phyloP scores from a whole-genome alignment of 2,329 filamentous ascomycete genomes.

The Verticillium klebahnii region DNA sequence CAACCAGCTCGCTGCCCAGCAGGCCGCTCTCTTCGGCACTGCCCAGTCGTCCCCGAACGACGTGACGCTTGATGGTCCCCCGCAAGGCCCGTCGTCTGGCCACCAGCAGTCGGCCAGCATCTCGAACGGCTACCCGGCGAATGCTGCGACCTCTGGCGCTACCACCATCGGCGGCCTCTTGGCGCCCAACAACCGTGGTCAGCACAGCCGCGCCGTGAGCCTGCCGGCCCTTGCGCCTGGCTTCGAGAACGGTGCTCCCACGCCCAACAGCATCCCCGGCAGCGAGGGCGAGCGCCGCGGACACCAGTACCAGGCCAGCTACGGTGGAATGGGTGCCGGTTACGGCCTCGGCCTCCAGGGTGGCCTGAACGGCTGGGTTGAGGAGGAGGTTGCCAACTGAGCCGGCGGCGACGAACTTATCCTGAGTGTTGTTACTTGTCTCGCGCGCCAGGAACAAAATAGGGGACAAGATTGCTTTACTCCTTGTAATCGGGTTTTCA shows the following conservation, averaged over 20 bases:
- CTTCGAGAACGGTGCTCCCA: slow-evolving; percentile 55
- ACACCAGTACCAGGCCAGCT: slow-evolving; percentile 63
- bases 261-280: slow-evolving; percentile 42
- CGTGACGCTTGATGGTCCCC: slow-evolving; percentile 53
- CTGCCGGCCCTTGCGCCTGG: slow-evolving; percentile 68
- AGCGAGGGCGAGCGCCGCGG: slow-evolving; percentile 54
- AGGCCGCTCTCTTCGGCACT: slow-evolving; percentile 75
- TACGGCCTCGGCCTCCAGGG: slow-evolving; percentile 61
- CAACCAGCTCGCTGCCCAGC: slow-evolving; percentile 67
- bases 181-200: slow-evolving; percentile 62
- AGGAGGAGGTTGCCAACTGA: slow-evolving; percentile 61
- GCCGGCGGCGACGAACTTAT: slow-evolving; percentile 6
- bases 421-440: slow-evolving; percentile 12
- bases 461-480: slow-evolving; percentile 1
- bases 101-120: slow-evolving; percentile 65
- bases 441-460: slow-evolving; percentile 1
- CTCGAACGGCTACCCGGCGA: slow-evolving; percentile 57
- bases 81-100: slow-evolving; percentile 55
- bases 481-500: slow-evolving; percentile 4
- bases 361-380: slow-evolving; percentile 62
- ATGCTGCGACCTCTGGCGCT: slow-evolving; percentile 47
- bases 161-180: slow-evolving; percentile 74
- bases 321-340: slow-evolving; percentile 53
- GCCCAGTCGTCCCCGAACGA: slow-evolving; percentile 57
- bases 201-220: slow-evolving; percentile 80